Evolutionary conservation across 768 basidiomycete species (phyloP).

Genomic region (Tylopilus cervinicoccineus): DNA sequence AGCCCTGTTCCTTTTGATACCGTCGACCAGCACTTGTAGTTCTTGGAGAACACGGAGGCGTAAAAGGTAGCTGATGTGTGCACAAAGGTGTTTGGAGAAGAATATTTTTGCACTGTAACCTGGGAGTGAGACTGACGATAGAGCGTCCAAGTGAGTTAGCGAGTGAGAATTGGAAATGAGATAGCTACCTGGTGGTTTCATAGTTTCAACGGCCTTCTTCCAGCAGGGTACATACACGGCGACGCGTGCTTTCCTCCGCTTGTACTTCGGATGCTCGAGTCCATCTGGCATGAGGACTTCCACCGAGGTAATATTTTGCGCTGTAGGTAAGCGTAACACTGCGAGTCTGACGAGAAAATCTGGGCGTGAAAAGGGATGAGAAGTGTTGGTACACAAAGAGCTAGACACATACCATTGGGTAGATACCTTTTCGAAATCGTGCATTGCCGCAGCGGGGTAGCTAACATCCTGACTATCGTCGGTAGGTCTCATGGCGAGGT

Average conservation of each 20-base stretch:
- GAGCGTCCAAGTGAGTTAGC: slow-evolving; percentile 2
- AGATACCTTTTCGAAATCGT: slow-evolving; percentile 44
- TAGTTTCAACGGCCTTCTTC: slow-evolving; percentile 41
- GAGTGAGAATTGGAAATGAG: background rate
- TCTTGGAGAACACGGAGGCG: slow-evolving; percentile 77
- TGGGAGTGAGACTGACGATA: slow-evolving; percentile 15
- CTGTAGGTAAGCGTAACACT: slow-evolving; percentile 40
- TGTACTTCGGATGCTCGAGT: slow-evolving; percentile 62
- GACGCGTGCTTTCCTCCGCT: slow-evolving; percentile 39
- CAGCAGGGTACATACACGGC: slow-evolving; percentile 61
- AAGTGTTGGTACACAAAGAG: background rate
- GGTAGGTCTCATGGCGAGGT: background rate
- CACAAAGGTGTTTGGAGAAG: slow-evolving; percentile 42
- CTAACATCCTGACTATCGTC: slow-evolving; percentile 63
- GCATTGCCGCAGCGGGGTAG: slow-evolving; percentile 60
- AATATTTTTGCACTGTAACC: slow-evolving; percentile 29
- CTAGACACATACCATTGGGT: slow-evolving; percentile 49
- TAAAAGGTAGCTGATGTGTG: slow-evolving; percentile 62
- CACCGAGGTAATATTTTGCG: slow-evolving; percentile 25
- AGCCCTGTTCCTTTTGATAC: slow-evolving; percentile 6
- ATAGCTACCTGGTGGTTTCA: slow-evolving; percentile 35
- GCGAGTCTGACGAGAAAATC: slow-evolving; percentile 67
- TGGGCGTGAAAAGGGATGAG: slow-evolving; percentile 23
- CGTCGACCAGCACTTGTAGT: slow-evolving; percentile 51
- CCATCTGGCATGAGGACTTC: slow-evolving; percentile 51